Base-by-base conservation (phyloP, 352 stramenopile genomes). In the Phytophthora pisi region DNA sequence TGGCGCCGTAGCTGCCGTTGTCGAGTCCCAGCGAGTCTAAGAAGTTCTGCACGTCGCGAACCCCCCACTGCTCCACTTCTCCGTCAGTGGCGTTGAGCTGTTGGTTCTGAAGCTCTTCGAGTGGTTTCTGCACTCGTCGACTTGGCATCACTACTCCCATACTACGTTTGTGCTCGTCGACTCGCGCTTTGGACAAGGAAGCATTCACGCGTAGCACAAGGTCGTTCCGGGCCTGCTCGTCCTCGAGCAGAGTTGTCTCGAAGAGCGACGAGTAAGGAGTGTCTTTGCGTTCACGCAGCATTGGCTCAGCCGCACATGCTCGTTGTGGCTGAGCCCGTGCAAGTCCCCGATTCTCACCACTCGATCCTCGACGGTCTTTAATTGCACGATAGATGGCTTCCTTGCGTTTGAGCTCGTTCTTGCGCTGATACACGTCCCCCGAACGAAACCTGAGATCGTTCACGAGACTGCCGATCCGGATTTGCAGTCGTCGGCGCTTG, bases 361-460 rank as follows among this genome's bases (percentile, higher is more conserved):
- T 52, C 24, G 26, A 68, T 51, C 23, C 23, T n/a, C 34, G 40
- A 43, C 50, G 50, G 24, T 47, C 61, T 68, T 53, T 74, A 3
- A 40, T 57, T 6, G 31, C 40, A 5, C 64, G 78, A 24, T 65
- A 81, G n/a, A 79, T 77, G 13, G 72, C 66, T 51, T 87, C 79
- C 38, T 89, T 89, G 26, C 79, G 78, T 31, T 81, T 83, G 13
- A 95, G 70, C 50, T 93, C 83, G 64, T 95, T 93, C 58, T 76
- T 79, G 16, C 87, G 81, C 61, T 93, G 84, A 53, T 86, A 95
- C 16, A 92, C 51, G 34, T 92, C 85, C 9, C 83, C 87, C 0
- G 81, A 84, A 15, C 80, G 78, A 23, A 83, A 82, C 62, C 90
- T 87, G 57, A 93, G 69, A 4, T 88, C 67, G 40, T 92, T 90